Percentiles rank a stretch among this genome's conserved stretches.
Evolutionary conservation across 352 stramenopile species (phyloP).

Genomic region (Globisporangium perplexum): DNA sequence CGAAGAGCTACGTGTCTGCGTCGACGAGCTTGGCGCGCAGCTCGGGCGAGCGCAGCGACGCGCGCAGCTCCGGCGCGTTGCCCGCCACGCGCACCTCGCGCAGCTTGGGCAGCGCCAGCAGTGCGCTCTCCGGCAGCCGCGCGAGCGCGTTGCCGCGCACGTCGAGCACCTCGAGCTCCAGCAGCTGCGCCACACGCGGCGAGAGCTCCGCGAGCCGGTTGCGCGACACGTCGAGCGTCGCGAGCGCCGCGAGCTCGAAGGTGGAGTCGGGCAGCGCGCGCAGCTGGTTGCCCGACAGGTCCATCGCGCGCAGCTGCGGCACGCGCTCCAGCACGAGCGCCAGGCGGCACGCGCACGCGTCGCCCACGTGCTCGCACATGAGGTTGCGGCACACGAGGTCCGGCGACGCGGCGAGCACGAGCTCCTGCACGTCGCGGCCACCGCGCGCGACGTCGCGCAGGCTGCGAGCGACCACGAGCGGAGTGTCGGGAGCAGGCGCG

Average conservation of each 20-base stretch:
- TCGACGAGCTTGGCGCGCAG: slow-evolving; percentile 30
- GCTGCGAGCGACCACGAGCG: slow-evolving; percentile 11
- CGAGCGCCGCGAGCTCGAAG: slow-evolving; percentile 62
- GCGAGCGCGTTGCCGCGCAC: slow-evolving; percentile 47
- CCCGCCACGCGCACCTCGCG: slow-evolving; percentile 32
- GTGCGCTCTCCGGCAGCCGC: slow-evolving; percentile 29
- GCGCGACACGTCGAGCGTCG: slow-evolving; percentile 49
- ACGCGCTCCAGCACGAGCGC: slow-evolving; percentile 72
- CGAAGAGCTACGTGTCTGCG: not conserved
- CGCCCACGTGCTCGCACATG: slow-evolving; percentile 89
- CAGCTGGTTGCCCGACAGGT: slow-evolving; percentile 78
- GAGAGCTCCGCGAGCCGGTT: slow-evolving; percentile 62
- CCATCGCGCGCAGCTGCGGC: slow-evolving; percentile 52
- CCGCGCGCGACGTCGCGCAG: slow-evolving; percentile 64
- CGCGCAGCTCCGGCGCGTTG: slow-evolving; percentile 32
- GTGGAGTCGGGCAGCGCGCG: slow-evolving; percentile 65
- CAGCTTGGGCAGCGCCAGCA: slow-evolving; percentile 34
- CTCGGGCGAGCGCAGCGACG: slow-evolving; percentile 17
- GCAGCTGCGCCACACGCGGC: slow-evolving; percentile 32
- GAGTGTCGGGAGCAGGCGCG: not conserved
- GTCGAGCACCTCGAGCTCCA: slow-evolving; percentile 54
- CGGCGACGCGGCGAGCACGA: slow-evolving; percentile 69
- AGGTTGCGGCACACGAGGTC: slow-evolving; percentile 90
- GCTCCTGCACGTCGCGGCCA: slow-evolving; percentile 36
- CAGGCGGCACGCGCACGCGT: slow-evolving; percentile 80